Base-by-base conservation (phyloP, 148 eudicot genomes). In the Rhododendron henanense region DNA sequence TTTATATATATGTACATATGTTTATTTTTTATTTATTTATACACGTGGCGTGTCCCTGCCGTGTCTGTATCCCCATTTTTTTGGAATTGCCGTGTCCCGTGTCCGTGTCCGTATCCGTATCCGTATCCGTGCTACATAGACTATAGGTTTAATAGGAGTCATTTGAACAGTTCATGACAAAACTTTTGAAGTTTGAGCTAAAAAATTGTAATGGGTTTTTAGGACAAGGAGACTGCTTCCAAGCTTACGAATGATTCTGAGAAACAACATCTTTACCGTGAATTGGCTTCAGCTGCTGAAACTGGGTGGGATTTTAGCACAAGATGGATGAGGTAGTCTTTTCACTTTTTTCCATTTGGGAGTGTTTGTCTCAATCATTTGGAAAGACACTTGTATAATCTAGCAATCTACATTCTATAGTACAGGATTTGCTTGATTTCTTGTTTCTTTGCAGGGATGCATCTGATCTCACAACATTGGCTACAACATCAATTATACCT, bases 261-360 rank as follows among this genome's bases (percentile, higher is more conserved):
- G 53, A 94, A 92, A 88, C 86, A 88, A 53, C 87, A 85, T 33
- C 90, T 96, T 48, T 96, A 95, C 85, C 94, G 95, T 37, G 97
- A 96, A 89, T 18, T 94, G 50, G 98, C 99, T 85, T 95, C 99
- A 74, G 65, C 98, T 45, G 98, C 98, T 87, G 99, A 96, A 92
- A 89, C 94, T 87, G 99, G 99, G 81, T 95, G 98, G 99, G 99
- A 96, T 93, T 96, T 96, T 85, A 96, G 99, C 87, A 89, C 95
- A 73, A 93, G 99, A 88, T 96, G 97, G 97, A 96, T 96, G 99
- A 96, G 96, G 99, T 96, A 88, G 81, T 75, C 79, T 21, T 57
- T 57, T 61, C 55, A 48, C 53, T 41, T 55, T 41, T n/a, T 81
- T 8, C 39, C 39, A 31, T 71, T 71, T 71, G 5, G 76, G 39